A percentile compares a stretch with the other conserved stretches of the same genome.
Evolutionary conservation across 345 rosid species (phyloP).

Genomic region (Clausena lansium): DNA sequence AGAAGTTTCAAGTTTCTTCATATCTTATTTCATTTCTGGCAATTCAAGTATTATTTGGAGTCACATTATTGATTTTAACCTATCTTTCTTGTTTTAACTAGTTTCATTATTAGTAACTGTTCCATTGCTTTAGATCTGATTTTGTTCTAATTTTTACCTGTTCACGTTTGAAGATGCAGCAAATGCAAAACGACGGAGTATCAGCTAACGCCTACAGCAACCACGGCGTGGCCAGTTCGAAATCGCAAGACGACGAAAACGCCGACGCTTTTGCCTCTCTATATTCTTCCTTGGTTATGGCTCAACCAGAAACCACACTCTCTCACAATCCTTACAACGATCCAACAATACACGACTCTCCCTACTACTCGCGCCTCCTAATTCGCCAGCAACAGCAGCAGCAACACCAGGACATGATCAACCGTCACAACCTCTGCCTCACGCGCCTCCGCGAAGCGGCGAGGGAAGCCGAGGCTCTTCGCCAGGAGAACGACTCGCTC

Average conservation of each 20-base stretch:
- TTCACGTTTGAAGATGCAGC: not conserved
- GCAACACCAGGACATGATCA: constrained; percentile 43
- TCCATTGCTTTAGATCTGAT: constrained; percentile 17
- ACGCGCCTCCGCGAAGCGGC: constrained; percentile 43
- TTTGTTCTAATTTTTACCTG: not conserved
- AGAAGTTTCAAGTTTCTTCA: constrained; percentile 4
- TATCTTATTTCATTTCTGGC: not conserved
- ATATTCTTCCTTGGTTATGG: constrained; percentile 19
- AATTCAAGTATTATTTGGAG: not conserved
- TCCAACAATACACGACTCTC: constrained; percentile 15
- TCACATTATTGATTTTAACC: not conserved
- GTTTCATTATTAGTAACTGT: not conserved
- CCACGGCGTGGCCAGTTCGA: not conserved
- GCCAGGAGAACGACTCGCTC: constrained; percentile 41
- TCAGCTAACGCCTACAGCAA: constrained; percentile 18
- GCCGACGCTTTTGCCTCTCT: constrained; percentile 22
- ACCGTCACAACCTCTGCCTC: constrained; percentile 44
- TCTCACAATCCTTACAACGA: not conserved
- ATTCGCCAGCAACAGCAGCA: constrained; percentile 29
- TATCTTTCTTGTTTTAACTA: not conserved
- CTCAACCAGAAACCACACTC: constrained; percentile 8
- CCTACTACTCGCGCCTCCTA: constrained; percentile 30
- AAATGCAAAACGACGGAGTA: constrained; percentile 30
- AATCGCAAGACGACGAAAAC: constrained; percentile 14
- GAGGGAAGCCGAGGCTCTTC: constrained; percentile 39